phyloP scores from a whole-genome alignment of 2,329 filamentous ascomycete genomes.

The Sclerotinia glacialis region DNA sequence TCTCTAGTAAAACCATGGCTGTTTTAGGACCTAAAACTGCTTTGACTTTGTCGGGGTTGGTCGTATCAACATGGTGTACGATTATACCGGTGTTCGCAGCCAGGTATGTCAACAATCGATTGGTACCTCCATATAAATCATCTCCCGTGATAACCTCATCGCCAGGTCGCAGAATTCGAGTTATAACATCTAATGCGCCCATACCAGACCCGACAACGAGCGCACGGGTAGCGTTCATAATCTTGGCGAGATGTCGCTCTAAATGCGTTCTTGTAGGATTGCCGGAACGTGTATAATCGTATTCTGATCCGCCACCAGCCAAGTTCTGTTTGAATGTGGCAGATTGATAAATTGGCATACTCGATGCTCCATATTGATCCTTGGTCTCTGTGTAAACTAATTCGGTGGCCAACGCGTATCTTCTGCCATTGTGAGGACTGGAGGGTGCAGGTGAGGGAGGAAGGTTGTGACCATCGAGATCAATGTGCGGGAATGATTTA shows the following conservation, averaged over 20 bases:
- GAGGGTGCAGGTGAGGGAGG: constrained; percentile 92
- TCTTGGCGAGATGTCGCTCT: constrained; percentile 95
- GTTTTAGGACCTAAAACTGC: constrained; percentile 74
- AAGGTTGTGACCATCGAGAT: constrained; percentile 79
- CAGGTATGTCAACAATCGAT: constrained; percentile 89
- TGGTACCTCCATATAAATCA: constrained; percentile 93
- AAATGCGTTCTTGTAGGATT: constrained; percentile 96
- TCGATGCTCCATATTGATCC: constrained; percentile 96
- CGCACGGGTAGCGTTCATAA: constrained; percentile 91
- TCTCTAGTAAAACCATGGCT: constrained; percentile 92
- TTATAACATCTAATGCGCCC: constrained; percentile 96
- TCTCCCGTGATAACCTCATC: constrained; percentile 98
- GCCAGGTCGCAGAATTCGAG: constrained; percentile 81
- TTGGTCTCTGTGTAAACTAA: constrained; percentile 93
- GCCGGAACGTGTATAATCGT: constrained; percentile 97
- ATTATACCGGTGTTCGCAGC: constrained; percentile 85
- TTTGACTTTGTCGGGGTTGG: constrained; percentile 67
- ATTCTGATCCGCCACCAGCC: constrained; percentile 76
- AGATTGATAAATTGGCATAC: constrained; percentile 96
- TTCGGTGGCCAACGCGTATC: constrained; percentile 93
- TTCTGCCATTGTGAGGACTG: constrained; percentile 78
- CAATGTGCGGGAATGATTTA: constrained; percentile 51
- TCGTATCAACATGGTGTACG: constrained; percentile 96
- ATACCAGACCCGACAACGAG: constrained; percentile 95
- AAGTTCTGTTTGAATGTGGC: constrained; percentile 96